These are phyloP conservation scores for Ampelocalamus luodianensis DNA, from an alignment of 176 grass and related monocot species.

Conservation along the genomic window DNA sequence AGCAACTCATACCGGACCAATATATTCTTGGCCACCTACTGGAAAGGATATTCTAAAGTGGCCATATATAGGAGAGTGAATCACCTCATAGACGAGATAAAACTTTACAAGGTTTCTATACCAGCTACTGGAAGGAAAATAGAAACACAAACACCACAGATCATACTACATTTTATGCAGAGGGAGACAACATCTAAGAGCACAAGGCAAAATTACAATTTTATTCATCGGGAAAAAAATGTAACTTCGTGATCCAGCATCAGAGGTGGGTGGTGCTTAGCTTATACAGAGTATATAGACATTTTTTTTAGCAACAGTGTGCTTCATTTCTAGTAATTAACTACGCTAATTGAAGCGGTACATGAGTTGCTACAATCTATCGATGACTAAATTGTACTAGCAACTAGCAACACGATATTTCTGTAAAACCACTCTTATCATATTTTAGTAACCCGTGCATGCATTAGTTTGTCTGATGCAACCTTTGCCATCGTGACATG, in stretches of 20 bases:
- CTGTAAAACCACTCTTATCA: neutral
- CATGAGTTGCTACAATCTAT: neutral
- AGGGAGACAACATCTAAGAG: neutral
- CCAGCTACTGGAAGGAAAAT: neutral
- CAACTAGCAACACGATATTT: neutral
- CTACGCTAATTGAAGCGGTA: neutral
- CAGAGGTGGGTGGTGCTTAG: neutral
- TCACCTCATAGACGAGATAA: neutral
- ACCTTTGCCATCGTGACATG: too few relatives aligned
- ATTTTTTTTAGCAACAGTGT: neutral
- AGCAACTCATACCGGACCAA: neutral
- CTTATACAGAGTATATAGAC: neutral
- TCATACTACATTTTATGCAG: neutral
- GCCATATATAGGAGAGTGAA: neutral
- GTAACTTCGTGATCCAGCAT: neutral
- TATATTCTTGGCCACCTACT: constrained; percentile 4
- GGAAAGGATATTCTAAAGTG: neutral
- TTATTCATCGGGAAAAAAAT: neutral
- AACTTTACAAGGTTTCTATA: neutral
- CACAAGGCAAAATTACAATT: neutral
- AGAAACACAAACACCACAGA: neutral
- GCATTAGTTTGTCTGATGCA: too few relatives aligned
- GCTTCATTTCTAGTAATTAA: neutral
- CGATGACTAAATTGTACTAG: neutral
- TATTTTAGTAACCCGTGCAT: neutral